Percentiles rank a stretch among this genome's conserved stretches.
phyloP scores from a whole-genome alignment of 1,284 basidiomycete species.

The Ustilago tritici region DNA sequence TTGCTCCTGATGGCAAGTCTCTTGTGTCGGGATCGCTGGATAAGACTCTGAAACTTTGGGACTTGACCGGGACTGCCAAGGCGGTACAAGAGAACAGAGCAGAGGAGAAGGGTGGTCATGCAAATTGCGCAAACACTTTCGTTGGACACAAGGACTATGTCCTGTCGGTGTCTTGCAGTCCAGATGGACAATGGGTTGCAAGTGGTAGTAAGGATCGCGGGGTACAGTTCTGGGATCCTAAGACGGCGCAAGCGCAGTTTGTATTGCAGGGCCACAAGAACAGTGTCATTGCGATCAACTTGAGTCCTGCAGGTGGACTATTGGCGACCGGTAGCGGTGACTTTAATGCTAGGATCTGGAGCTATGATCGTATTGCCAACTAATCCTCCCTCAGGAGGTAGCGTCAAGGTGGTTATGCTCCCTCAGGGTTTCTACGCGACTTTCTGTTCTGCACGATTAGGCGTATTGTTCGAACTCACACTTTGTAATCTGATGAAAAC shows the following conservation, averaged over 20 bases:
- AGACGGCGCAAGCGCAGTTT: slow-evolving; percentile 80
- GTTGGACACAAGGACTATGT: slow-evolving; percentile 90
- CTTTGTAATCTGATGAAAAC: not conserved
- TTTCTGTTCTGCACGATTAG: not conserved
- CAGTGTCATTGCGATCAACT: slow-evolving; percentile 87
- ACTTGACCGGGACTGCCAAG: slow-evolving; percentile 74
- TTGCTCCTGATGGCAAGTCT: slow-evolving; percentile 83
- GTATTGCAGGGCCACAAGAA: slow-evolving; percentile 92
- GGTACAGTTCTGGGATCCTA: slow-evolving; percentile 81
- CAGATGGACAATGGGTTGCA: slow-evolving; percentile 87
- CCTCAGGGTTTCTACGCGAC: not conserved
- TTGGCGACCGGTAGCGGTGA: slow-evolving; percentile 89
- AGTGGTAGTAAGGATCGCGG: slow-evolving; percentile 90
- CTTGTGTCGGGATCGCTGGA: slow-evolving; percentile 87
- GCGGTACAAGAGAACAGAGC: slow-evolving; percentile 57
- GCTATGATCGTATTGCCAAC: slow-evolving; percentile 57
- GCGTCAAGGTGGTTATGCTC: not conserved
- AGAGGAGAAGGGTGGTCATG: slow-evolving; percentile 66
- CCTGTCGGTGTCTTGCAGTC: slow-evolving; percentile 81
- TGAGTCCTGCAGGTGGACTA: slow-evolving; percentile 79
- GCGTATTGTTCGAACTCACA: not conserved
- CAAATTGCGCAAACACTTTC: slow-evolving; percentile 81
- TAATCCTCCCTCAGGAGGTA: not conserved
- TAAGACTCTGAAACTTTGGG: slow-evolving; percentile 89
- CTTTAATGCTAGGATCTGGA: slow-evolving; percentile 73